Conservation (phyloP, 441 rosid genomes). For the Populus tomentosa region DNA sequence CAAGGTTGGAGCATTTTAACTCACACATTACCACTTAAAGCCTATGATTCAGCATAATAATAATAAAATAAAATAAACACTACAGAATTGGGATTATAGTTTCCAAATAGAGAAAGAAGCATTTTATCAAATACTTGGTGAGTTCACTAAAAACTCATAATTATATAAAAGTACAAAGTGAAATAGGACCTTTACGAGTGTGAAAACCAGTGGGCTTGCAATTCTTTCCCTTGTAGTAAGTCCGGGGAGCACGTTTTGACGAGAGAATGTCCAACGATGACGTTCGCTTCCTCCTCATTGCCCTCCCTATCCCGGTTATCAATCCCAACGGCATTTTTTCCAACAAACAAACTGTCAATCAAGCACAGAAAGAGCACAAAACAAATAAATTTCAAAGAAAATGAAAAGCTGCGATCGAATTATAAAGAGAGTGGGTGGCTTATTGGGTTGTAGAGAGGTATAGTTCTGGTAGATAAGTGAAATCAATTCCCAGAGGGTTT, state of each 20-base stretch:
- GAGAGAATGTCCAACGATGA: conserved; percentile 80
- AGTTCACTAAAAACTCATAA: not conserved
- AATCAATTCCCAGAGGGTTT: not conserved
- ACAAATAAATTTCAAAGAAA: not conserved
- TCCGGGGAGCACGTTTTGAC: conserved; percentile 66
- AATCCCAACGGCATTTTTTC: conserved; percentile 59
- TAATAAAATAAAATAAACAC: no score
- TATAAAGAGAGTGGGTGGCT: not conserved
- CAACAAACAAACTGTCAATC: not conserved
- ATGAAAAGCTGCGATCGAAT: not conserved
- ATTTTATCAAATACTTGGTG: not conserved
- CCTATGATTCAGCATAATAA: no score
- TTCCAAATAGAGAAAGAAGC: not conserved
- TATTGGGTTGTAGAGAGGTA: not conserved
- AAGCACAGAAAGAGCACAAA: not conserved
- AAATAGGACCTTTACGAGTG: conserved; percentile 61
- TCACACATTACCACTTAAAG: no score
- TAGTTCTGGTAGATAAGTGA: not conserved
- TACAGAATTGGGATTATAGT: not conserved
- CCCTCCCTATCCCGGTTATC: conserved; percentile 54
- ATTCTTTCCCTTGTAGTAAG: conserved; percentile 78
- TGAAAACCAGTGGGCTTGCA: conserved; percentile 85
- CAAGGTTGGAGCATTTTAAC: no score
- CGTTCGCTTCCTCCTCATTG: conserved; percentile 64
- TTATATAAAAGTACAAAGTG: not conserved